Percentiles rank a stretch among this genome's conserved stretches.
Conservation (phyloP, 1,139 yeast species). For the Blastobotrys arbuscula region DNA sequence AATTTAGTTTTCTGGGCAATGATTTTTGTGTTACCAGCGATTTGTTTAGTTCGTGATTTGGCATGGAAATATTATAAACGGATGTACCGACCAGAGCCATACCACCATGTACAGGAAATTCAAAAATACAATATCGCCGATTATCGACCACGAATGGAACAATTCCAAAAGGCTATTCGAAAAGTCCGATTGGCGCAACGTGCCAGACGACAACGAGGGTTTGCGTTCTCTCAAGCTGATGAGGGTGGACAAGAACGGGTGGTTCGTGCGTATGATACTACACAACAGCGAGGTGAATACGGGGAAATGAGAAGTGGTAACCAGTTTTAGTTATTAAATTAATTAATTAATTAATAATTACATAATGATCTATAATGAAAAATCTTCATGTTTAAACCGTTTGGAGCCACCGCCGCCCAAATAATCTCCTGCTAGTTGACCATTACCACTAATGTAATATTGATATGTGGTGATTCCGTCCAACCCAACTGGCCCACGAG, state of each 20-base stretch:
- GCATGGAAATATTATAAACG: slow-evolving; percentile 94
- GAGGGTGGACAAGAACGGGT: slow-evolving; percentile 92
- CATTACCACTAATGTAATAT: slow-evolving; percentile 84
- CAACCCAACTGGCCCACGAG: slow-evolving; percentile 97
- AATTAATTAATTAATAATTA: neutral
- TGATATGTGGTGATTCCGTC: slow-evolving; percentile 96
- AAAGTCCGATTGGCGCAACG: slow-evolving; percentile 97
- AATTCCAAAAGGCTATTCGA: slow-evolving; percentile 93
- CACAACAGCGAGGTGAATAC: slow-evolving; percentile 50
- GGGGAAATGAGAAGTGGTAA: slow-evolving; percentile 41
- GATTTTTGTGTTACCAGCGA: slow-evolving; percentile 63
- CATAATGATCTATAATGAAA: slow-evolving; percentile 3
- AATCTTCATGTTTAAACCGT: slow-evolving; percentile 57
- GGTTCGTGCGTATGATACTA: slow-evolving; percentile 91
- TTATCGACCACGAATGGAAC: slow-evolving; percentile 91
- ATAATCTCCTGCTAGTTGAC: slow-evolving; percentile 88
- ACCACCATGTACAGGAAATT: slow-evolving; percentile 93
- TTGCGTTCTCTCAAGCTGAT: slow-evolving; percentile 95
- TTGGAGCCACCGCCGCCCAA: slow-evolving; percentile 87
- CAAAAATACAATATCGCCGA: slow-evolving; percentile 94
- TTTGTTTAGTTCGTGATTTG: slow-evolving; percentile 81
- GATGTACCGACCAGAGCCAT: slow-evolving; percentile 83
- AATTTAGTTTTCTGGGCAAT: slow-evolving; percentile 81
- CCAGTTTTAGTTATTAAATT: slow-evolving; percentile 2
- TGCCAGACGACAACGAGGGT: slow-evolving; percentile 97